Conservation (phyloP, 371 early-diverging fungal genomes). For the Mucor mucedo region DNA sequence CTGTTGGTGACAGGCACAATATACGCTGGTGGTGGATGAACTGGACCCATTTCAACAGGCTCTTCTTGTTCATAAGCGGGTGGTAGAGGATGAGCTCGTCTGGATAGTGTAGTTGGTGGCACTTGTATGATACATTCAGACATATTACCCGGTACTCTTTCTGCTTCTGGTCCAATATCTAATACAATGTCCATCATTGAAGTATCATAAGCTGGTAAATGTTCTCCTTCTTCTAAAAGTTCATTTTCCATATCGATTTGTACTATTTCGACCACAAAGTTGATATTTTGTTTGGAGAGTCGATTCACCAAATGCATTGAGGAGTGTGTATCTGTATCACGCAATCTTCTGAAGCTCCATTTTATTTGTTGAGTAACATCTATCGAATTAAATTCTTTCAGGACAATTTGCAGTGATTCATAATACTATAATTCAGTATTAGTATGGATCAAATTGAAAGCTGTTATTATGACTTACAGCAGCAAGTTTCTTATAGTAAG, state of each 20-base stretch:
- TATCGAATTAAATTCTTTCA: conserved; percentile 40
- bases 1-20: background rate
- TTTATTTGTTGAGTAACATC: conserved; percentile 40
- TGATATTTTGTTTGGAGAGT: conserved; percentile 27
- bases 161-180: conserved; percentile 36
- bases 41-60: conserved; percentile 9
- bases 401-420: conserved; percentile 30
- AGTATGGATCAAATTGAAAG: background rate
- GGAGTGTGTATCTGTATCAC: conserved; percentile 36
- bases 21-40: conserved; percentile 28
- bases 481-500: conserved; percentile 28
- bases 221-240: conserved; percentile 29
- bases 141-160: conserved; percentile 4
- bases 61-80: conserved; percentile 22
- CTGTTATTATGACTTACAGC: conserved; percentile 10
- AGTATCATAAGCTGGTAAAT: conserved; percentile 38
- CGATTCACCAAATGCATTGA: conserved; percentile 25
- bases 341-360: conserved; percentile 39
- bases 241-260: conserved; percentile 41
- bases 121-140: conserved; percentile 3
- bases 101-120: background rate
- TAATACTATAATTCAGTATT: conserved; percentile 33
- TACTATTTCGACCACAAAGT: conserved; percentile 35
- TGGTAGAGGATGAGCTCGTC: conserved; percentile 16
- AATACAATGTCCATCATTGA: conserved; percentile 41